phyloP scores from a whole-genome alignment of 108 stramenopile genomes.

The Skeletonema menzelii region DNA sequence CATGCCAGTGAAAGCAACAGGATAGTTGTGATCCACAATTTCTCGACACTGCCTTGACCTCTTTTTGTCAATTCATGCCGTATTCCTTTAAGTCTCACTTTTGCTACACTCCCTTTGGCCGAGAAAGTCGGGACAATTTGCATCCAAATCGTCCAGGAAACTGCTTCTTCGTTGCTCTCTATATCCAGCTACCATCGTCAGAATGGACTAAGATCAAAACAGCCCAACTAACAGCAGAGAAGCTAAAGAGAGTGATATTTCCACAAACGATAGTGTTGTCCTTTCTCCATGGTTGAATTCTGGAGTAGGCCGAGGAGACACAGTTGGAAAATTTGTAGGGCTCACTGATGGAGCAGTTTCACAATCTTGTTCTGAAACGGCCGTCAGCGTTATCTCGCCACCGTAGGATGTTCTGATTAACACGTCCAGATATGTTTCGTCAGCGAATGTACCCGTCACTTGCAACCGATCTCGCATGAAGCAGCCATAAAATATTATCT shows the following conservation, averaged over 20 bases:
- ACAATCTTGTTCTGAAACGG: constrained; percentile 27
- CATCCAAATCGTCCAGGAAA: constrained; percentile 23
- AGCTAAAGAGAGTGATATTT: not conserved
- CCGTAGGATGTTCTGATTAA: not conserved
- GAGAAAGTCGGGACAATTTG: constrained; percentile 3
- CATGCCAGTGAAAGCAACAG: constrained; percentile 10
- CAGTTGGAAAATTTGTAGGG: constrained; percentile 18
- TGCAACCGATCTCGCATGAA: constrained; percentile 5
- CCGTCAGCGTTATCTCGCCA: constrained; percentile 5
- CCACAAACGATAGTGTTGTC: not conserved
- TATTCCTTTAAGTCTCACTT: constrained; percentile 18
- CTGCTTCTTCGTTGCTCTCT: constrained; percentile 25
- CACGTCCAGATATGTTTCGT: constrained; percentile 8
- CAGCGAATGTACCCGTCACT: constrained; percentile 11
- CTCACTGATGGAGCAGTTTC: constrained; percentile 10
- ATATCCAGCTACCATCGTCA: constrained; percentile 19
- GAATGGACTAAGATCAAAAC: not conserved
- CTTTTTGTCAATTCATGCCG: not conserved
- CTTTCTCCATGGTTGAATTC: not conserved
- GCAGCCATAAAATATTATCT: constrained; percentile 24
- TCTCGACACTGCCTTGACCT: not conserved
- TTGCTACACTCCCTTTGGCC: constrained; percentile 33
- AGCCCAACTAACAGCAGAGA: not conserved
- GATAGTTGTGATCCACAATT: not conserved
- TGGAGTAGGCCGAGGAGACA: constrained; percentile 9